Evolutionary conservation across 1,139 yeast species (phyloP), one percentile per base, ranked within the genome.

Genomic region (Saccharomyces hybrid): DNA sequence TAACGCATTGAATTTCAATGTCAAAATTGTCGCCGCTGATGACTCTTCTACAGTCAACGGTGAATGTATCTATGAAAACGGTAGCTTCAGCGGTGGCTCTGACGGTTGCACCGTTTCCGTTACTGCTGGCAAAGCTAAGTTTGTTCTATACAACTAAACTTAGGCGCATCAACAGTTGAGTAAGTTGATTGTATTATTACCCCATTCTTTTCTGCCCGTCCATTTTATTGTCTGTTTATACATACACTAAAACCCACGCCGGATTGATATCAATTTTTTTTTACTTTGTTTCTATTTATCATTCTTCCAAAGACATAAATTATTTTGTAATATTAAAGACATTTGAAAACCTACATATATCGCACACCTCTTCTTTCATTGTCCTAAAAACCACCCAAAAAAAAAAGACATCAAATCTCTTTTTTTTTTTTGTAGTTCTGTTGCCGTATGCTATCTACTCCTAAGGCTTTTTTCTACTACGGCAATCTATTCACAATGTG

Each of bases 91-190:
- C 66, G 91, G 91, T 59, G 60, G 72, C 52, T 57, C 75, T 27
- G 90, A 84, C 67, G 98, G 97, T 61, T 91, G 98, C 81, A 91
- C 97, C 56, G 96, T 86, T 59, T 82, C 95, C 60, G 93, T 91
- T 56, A 82, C 89, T 57, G 70, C 76, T 27, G 97, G 97, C 70
- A 74, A 78, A 63, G 97, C 89, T 60, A 76, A 82, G 68, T 84
- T 82, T 70, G 86, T 84, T 61, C 76, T 81, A 62, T 85, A 83
- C 76, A 59, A 62, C 51, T 61, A 47, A 34, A 31, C 7, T 20
- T n/a, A 5, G n/a, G 5, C 25, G 4, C n/a, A 16, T 11, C n/a
- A 16, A 20, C 44, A 8, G 30, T 47, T 11, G n/a, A 26, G 23
- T n/a, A 16, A 14, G 26, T 32, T 23, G 34, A n/a, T 32, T 28